phyloP scores from a whole-genome alignment of 2,329 filamentous ascomycete genomes.

The Beauveria varroae region DNA sequence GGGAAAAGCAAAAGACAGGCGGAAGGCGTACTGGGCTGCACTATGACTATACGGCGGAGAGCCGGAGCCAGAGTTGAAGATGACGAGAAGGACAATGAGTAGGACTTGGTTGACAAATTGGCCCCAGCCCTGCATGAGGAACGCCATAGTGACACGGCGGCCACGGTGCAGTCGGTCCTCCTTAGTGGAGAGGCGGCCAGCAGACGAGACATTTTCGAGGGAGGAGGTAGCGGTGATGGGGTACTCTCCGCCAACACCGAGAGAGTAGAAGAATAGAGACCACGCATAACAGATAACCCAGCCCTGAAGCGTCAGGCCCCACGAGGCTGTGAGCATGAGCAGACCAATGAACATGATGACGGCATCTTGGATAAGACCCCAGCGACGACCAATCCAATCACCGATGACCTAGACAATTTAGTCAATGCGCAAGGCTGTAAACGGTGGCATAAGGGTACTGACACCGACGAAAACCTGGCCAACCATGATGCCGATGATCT shows the following conservation, averaged over 20 bases:
- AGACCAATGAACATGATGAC: constrained; percentile 89
- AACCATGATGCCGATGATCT: constrained; percentile 90
- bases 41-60: constrained; percentile 68
- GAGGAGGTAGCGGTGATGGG: constrained; percentile 94
- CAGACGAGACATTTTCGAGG: constrained; percentile 83
- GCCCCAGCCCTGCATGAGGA: constrained; percentile 98
- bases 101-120: constrained; percentile 91
- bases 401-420: constrained; percentile 40
- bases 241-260: constrained; percentile 77
- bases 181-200: constrained; percentile 79
- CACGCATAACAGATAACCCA: constrained; percentile 98
- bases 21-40: constrained; percentile 85
- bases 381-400: constrained; percentile 80
- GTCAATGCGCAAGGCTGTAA: background rate
- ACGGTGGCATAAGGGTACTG: constrained; percentile 17
- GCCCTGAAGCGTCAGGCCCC: constrained; percentile 79
- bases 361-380: constrained; percentile 93
- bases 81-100: constrained; percentile 76
- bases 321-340: constrained; percentile 82
- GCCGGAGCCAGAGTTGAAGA: constrained; percentile 74
- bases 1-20: constrained; percentile 84
- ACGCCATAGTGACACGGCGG: constrained; percentile 89
- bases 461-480: constrained; percentile 85
- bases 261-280: constrained; percentile 73
- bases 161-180: constrained; percentile 94